Conservation (phyloP, 768 basidiomycete genomes). For the Steccherinum ochraceum region DNA sequence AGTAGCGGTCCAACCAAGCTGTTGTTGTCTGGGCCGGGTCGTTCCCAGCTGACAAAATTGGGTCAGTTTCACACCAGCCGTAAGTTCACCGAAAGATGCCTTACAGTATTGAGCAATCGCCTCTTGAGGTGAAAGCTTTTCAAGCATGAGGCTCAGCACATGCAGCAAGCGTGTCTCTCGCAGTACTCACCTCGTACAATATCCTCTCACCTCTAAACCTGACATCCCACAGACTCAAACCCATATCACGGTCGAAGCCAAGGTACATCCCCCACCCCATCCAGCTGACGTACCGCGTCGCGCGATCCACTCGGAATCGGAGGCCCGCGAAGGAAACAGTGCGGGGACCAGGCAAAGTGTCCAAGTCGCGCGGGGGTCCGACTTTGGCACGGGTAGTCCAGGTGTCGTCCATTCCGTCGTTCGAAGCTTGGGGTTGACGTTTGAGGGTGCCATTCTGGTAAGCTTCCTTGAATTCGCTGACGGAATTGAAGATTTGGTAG, state of each 20-base stretch:
- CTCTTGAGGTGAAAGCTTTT: conserved; percentile 53
- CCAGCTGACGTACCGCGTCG: conserved; percentile 54
- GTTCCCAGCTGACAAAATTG: conserved; percentile 36
- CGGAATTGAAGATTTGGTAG: conserved; percentile 44
- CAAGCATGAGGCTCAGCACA: not conserved
- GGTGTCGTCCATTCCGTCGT: conserved; percentile 28
- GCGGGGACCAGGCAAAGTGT: conserved; percentile 58
- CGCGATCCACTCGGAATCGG: conserved; percentile 48
- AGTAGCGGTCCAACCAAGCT: conserved; percentile 57
- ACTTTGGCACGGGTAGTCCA: conserved; percentile 43
- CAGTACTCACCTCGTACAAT: conserved; percentile 49
- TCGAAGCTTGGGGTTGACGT: conserved; percentile 28
- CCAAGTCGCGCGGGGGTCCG: conserved; percentile 42
- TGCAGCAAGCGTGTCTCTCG: not conserved
- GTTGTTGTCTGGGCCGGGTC: conserved; percentile 58
- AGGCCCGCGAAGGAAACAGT: conserved; percentile 54
- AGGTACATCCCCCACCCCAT: conserved; percentile 61
- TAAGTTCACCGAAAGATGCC: conserved; percentile 5
- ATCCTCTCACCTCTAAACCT: conserved; percentile 52
- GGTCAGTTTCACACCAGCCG: not conserved
- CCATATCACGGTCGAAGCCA: conserved; percentile 64
- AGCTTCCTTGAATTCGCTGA: conserved; percentile 45
- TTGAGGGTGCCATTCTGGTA: conserved; percentile 47
- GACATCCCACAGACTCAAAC: conserved; percentile 54
- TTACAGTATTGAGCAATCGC: conserved; percentile 54